These are phyloP conservation scores for Zygosaccharomyces kombuchaensis DNA, from an alignment of 805 yeast species.

Conservation along the genomic window DNA sequence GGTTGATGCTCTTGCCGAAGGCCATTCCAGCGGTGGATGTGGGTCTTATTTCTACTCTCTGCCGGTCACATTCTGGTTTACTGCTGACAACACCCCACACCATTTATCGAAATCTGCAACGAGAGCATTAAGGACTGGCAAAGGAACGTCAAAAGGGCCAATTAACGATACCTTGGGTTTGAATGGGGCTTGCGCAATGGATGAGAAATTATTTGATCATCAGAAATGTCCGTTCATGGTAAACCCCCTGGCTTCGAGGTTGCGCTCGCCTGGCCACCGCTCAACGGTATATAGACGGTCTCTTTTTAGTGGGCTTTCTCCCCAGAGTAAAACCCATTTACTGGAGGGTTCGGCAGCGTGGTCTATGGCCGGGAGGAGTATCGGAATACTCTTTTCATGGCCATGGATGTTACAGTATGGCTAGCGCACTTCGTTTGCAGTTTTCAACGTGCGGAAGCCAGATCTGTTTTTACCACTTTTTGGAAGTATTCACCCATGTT, in stretches of 20 bases:
- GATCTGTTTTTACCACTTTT: slow-evolving; percentile 1
- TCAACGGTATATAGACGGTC: slow-evolving; percentile 4
- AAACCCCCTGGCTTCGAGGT: slow-evolving; percentile 5
- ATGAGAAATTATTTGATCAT: slow-evolving; percentile 4
- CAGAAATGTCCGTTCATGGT: slow-evolving; percentile 10
- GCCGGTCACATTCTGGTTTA: not conserved
- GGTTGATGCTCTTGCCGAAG: not conserved
- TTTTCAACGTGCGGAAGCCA: not conserved
- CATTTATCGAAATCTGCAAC: not conserved
- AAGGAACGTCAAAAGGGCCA: not conserved
- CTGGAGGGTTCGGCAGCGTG: slow-evolving; percentile 3
- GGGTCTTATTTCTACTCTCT: not conserved
- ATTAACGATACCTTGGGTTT: slow-evolving; percentile 9
- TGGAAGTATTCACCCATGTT: slow-evolving; percentile 4
- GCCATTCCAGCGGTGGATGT: not conserved
- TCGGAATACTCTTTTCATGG: not conserved
- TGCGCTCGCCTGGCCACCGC: not conserved
- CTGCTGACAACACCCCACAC: not conserved
- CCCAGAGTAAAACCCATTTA: slow-evolving; percentile 16
- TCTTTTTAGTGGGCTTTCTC: slow-evolving; percentile 15
- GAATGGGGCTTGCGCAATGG: slow-evolving; percentile 12
- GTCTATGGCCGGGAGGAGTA: not conserved
- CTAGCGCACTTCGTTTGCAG: not conserved
- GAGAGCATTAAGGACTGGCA: not conserved
- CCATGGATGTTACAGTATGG: not conserved